Conservation (phyloP, 2,329 filamentous ascomycete species). For the Hortaea werneckii region DNA sequence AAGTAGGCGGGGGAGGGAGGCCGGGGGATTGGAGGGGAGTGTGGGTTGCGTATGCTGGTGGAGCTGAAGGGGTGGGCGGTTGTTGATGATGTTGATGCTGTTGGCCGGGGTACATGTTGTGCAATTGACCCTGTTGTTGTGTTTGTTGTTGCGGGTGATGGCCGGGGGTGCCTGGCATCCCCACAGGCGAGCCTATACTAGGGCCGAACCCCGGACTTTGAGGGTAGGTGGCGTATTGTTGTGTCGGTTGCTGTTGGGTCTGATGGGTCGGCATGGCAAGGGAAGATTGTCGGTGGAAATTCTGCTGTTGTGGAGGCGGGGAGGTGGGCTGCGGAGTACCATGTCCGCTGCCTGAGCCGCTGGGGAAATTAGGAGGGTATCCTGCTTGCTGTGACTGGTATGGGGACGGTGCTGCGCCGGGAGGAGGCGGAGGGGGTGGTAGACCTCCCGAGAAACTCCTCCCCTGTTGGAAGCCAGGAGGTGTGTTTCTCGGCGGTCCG, state of each 20-base stretch:
- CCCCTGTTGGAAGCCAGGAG: slow-evolving; percentile 5
- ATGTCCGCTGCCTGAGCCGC: neutral
- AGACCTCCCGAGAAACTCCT: slow-evolving; percentile 10
- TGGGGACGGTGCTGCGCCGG: slow-evolving; percentile 9
- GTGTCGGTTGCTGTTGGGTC: neutral
- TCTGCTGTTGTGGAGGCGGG: slow-evolving; percentile 18
- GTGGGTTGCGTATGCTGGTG: slow-evolving; percentile 24
- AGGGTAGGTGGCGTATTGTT: slow-evolving; percentile 31
- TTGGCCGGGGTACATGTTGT: neutral
- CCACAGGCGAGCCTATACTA: no score
- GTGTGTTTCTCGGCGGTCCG: slow-evolving; percentile 12
- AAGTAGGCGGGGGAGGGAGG: slow-evolving; percentile 23
- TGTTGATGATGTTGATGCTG: slow-evolving; percentile 7
- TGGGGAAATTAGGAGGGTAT: slow-evolving; percentile 8
- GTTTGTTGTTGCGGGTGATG: slow-evolving; percentile 11
- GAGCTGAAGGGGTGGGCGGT: slow-evolving; percentile 25
- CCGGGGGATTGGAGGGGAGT: slow-evolving; percentile 30
- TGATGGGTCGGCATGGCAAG: slow-evolving; percentile 9
- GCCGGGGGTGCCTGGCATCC: no score
- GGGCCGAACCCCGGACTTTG: neutral
- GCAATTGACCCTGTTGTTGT: slow-evolving; percentile 13
- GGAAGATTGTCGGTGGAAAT: slow-evolving; percentile 24
- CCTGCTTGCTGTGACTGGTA: slow-evolving; percentile 10
- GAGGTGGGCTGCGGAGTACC: slow-evolving; percentile 8
- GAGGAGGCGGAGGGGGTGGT: slow-evolving; percentile 12